These are phyloP conservation scores for Edaphochlamys debaryana DNA, from an alignment of 139 green algal species.

Conservation along the genomic window DNA sequence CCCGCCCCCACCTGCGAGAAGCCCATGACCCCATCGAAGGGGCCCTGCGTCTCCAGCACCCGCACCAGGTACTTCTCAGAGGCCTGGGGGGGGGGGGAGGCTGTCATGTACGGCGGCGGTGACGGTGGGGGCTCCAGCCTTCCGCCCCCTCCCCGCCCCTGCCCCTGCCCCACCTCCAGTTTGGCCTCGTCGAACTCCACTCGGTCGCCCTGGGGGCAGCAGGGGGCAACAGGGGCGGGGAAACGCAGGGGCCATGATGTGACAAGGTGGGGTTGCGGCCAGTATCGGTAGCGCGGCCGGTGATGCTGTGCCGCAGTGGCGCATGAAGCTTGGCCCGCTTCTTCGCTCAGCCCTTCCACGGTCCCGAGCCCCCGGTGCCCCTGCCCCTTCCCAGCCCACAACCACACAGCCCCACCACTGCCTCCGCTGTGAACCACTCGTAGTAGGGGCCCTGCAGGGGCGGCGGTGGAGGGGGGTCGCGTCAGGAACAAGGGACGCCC, in stretches of 20 bases:
- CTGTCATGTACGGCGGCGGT: too few species aligned
- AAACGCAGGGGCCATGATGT: background rate
- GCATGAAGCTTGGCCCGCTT: too few species aligned
- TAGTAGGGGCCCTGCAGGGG: constrained; percentile 55
- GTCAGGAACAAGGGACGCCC: too few species aligned
- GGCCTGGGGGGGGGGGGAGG: background rate
- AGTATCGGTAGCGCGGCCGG: too few species aligned
- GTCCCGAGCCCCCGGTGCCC: too few species aligned
- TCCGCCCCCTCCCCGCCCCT: too few species aligned
- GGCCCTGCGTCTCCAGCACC: constrained; percentile 40
- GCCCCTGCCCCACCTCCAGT: constrained; percentile 40
- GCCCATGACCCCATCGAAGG: constrained; percentile 72
- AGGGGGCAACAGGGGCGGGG: background rate
- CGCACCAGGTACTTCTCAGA: constrained; percentile 35
- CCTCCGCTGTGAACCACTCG: constrained; percentile 65
- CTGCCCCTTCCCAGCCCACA: too few species aligned
- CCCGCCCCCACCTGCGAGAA: constrained; percentile 61
- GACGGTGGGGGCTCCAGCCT: too few species aligned
- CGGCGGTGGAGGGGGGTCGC: too few species aligned
- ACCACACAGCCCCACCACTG: constrained; percentile 34
- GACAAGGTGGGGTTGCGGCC: too few species aligned
- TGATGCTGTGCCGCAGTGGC: too few species aligned
- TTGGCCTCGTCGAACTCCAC: constrained; percentile 57
- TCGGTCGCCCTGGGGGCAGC: constrained; percentile 39
- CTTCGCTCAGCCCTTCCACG: too few species aligned